Conservation (phyloP, 805 yeast genomes). For the Maudiozyma pseudohumilis region DNA sequence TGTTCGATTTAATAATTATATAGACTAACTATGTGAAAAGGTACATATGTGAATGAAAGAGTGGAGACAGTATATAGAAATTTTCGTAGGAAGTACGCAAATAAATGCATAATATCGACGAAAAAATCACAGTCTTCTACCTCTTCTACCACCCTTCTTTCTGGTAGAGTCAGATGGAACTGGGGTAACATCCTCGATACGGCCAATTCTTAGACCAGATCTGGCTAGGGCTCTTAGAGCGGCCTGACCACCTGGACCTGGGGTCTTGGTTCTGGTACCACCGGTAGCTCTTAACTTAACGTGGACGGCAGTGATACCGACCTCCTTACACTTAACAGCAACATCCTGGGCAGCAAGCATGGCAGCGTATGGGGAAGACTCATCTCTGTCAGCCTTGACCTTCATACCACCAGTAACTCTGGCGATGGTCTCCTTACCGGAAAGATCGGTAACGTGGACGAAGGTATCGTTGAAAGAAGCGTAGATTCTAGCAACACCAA, state of each 20-base stretch:
- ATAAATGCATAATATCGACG: too few species aligned
- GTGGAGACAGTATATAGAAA: too few species aligned
- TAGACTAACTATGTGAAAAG: too few species aligned
- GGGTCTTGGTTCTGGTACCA: slow-evolving; percentile 99
- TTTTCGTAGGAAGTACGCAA: too few species aligned
- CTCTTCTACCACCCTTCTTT: slow-evolving; percentile 99
- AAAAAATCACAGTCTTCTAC: slow-evolving; percentile 94
- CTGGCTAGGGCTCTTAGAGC: slow-evolving; percentile 99
- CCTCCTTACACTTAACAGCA: slow-evolving; percentile 98
- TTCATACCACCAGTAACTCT: slow-evolving; percentile 99
- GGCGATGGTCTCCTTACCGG: slow-evolving; percentile 99
- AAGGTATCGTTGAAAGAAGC: slow-evolving; percentile 99
- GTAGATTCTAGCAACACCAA: slow-evolving; percentile 99
- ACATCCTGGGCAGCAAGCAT: slow-evolving; percentile 99
- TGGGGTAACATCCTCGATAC: slow-evolving; percentile 99
- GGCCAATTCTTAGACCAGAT: slow-evolving; percentile 99
- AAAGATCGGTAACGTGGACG: slow-evolving; percentile 98
- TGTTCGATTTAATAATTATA: too few species aligned
- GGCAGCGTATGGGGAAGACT: slow-evolving; percentile 99
- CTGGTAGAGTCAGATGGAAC: slow-evolving; percentile 99
- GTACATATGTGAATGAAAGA: too few species aligned
- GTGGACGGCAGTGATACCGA: slow-evolving; percentile 99
- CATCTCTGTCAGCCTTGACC: slow-evolving; percentile 99
- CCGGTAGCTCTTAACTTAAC: slow-evolving; percentile 99
- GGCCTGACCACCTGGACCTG: slow-evolving; percentile 99